Evolutionary conservation across 73 alveolate species (phyloP), one percentile per base, ranked within the genome.

Genomic region (Tetrahymena borealis): DNA sequence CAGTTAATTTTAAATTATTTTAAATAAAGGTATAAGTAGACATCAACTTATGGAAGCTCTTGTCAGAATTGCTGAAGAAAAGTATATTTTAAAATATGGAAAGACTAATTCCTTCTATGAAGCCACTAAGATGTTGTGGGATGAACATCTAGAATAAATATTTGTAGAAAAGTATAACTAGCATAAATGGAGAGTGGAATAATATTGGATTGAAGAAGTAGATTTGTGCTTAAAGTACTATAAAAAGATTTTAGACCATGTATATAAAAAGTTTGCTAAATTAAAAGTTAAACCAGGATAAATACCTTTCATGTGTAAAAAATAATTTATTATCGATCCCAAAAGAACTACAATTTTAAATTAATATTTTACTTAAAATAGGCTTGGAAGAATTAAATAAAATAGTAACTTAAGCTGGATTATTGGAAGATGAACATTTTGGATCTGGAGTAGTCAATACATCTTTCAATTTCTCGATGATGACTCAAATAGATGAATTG

Each of bases 141-240:
- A 60, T 5, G 85, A 60, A 60, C 85, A 60, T 18, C 31, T 60
- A 60, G 85, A 60, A 28, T 60, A 32, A 24, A 4, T 60, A 60
- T 60, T 60, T n/a, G 85, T 60, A 24, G 85, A 60, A 60, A 60
- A 60, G 31, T 60, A 60, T n/a, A 60, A 60, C 28, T 35, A 60
- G 31, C 94, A 97, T 28, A 96, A 97, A 11, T 97, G 98, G 97
- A 95, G 99, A 78, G 38, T 40, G 18, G 96, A 92, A 13, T 90
- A 95, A 41, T 93, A 96, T 33, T 96, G 96, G 94, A 91, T 42
- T 40, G 98, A 96, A 78, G 96, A 96, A 39, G 90, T 95, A 60
- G 99, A 97, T 60, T 91, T 90, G 7, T 97, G 96, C 8, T 91
- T 78, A 39, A 97, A 97, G 79, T 60, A 94, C 8, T 93, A 94